Percentiles rank a stretch among this genome's conserved stretches.
Evolutionary conservation across 345 rosid species (phyloP).

Genomic region (Boechera retrofracta): DNA sequence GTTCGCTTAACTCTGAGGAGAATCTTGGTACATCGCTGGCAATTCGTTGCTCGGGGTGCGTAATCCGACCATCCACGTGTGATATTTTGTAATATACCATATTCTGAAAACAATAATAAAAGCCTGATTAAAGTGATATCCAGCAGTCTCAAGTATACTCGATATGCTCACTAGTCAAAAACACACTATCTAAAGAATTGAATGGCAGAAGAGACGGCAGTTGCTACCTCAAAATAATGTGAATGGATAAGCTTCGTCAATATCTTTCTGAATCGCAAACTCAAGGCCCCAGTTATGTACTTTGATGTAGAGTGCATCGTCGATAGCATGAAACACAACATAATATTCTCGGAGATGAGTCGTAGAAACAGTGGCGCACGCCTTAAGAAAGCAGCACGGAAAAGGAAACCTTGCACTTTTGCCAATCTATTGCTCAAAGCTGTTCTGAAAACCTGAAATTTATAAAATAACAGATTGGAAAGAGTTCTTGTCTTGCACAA

Average conservation of each 20-base stretch:
- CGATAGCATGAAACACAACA: slow-evolving; percentile 87
- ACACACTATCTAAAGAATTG: slow-evolving; percentile 19
- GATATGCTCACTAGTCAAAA: slow-evolving; percentile 21
- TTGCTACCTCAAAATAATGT: slow-evolving; percentile 82
- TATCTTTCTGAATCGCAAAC: slow-evolving; percentile 88
- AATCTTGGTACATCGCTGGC: slow-evolving; percentile 97
- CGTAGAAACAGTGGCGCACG: slow-evolving; percentile 85
- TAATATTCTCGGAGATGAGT: slow-evolving; percentile 87
- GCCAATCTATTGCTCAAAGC: slow-evolving; percentile 94
- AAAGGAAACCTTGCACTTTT: slow-evolving; percentile 96
- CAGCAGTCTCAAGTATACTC: slow-evolving; percentile 7
- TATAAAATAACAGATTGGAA: slow-evolving; percentile 18
- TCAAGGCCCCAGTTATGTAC: slow-evolving; percentile 85
- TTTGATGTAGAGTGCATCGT: slow-evolving; percentile 84
- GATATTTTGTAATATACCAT: slow-evolving; percentile 98
- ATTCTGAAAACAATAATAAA: slow-evolving; percentile 63
- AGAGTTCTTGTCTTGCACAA: slow-evolving; percentile 6
- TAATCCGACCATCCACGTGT: slow-evolving; percentile 92
- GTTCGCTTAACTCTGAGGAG: slow-evolving; percentile 95
- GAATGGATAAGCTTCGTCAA: slow-evolving; percentile 88
- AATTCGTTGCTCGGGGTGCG: slow-evolving; percentile 92
- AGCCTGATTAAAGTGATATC: slow-evolving; percentile 9
- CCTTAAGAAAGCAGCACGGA: slow-evolving; percentile 94
- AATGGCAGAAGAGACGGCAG: slow-evolving; percentile 13
- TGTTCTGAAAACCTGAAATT: slow-evolving; percentile 79